These are phyloP conservation scores for Tricholoma hemisulphureum DNA, from an alignment of 768 basidiomycete genomes.

Conservation along the genomic window DNA sequence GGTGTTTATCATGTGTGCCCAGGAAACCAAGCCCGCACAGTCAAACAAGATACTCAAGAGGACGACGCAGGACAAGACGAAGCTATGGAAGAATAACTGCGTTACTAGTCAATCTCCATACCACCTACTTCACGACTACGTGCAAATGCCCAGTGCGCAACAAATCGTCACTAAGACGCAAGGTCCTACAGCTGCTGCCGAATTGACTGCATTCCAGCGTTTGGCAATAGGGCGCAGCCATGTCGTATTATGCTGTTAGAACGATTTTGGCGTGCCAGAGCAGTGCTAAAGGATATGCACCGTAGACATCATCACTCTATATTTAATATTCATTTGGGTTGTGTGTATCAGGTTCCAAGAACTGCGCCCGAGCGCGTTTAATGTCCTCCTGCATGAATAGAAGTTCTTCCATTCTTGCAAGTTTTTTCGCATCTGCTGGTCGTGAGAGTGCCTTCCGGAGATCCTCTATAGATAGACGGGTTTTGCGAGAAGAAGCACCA, in stretches of 20 bases:
- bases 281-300: not conserved
- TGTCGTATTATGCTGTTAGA: not conserved
- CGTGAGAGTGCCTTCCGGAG: slow-evolving; percentile 75
- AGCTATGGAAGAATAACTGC: slow-evolving; percentile 64
- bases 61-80: slow-evolving; percentile 39
- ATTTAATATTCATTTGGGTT: slow-evolving; percentile 46
- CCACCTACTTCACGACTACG: too few relatives aligned
- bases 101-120: not conserved
- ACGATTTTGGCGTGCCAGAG: too few relatives aligned
- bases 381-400: slow-evolving; percentile 94
- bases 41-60: slow-evolving; percentile 29
- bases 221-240: too few relatives aligned
- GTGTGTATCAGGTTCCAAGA: slow-evolving; percentile 49
- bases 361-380: slow-evolving; percentile 81
- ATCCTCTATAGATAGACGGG: slow-evolving; percentile 83
- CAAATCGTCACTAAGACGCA: too few relatives aligned
- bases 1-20: slow-evolving; percentile 5
- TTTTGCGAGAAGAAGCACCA: slow-evolving; percentile 65
- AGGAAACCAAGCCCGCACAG: slow-evolving; percentile 59
- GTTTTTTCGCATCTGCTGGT: slow-evolving; percentile 88
- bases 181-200: too few relatives aligned
- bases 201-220: too few relatives aligned
- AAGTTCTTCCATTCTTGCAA: slow-evolving; percentile 89
- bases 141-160: too few relatives aligned
- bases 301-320: not conserved